phyloP scores from a whole-genome alignment of 352 stramenopile genomes.

The Lagenidium giganteum region DNA sequence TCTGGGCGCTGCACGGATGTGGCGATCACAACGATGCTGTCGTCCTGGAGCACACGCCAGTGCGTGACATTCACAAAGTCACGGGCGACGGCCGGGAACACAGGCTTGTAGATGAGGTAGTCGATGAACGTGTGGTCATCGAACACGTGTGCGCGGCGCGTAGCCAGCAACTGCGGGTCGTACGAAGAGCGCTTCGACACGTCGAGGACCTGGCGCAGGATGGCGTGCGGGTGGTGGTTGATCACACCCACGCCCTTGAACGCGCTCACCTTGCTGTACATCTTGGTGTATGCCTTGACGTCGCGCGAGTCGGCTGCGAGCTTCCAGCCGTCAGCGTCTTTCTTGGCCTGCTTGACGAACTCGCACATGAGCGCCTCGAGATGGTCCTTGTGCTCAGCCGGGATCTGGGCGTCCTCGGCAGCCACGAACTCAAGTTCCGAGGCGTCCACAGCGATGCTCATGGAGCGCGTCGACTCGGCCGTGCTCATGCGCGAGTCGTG shows the following conservation, averaged over 20 bases:
- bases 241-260: conserved; percentile 63
- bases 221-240: conserved; percentile 35
- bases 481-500: conserved; percentile 17
- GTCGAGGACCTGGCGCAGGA: conserved; percentile 56
- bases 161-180: conserved; percentile 50
- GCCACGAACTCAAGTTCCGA: conserved; percentile 25
- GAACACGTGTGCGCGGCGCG: conserved; percentile 46
- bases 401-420: conserved; percentile 24
- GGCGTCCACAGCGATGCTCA: conserved; percentile 22
- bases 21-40: conserved; percentile 46
- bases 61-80: conserved; percentile 72
- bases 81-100: conserved; percentile 45
- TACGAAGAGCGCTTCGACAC: conserved; percentile 36
- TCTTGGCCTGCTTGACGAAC: conserved; percentile 43
- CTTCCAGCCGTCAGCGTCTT: conserved; percentile 54
- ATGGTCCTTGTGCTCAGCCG: conserved; percentile 26
- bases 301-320: conserved; percentile 49
- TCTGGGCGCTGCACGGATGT: conserved; percentile 32
- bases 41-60: conserved; percentile 61
- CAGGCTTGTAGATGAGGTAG: conserved; percentile 59
- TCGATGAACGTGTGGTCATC: conserved; percentile 72
- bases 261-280: conserved; percentile 29
- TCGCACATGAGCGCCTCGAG: conserved; percentile 56
- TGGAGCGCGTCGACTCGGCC: conserved; percentile 20
- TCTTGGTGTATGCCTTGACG: conserved; percentile 51